Evolutionary conservation across 2,329 filamentous ascomycete genomes (phyloP).

Genomic region (Pochonia chlamydosporia): DNA sequence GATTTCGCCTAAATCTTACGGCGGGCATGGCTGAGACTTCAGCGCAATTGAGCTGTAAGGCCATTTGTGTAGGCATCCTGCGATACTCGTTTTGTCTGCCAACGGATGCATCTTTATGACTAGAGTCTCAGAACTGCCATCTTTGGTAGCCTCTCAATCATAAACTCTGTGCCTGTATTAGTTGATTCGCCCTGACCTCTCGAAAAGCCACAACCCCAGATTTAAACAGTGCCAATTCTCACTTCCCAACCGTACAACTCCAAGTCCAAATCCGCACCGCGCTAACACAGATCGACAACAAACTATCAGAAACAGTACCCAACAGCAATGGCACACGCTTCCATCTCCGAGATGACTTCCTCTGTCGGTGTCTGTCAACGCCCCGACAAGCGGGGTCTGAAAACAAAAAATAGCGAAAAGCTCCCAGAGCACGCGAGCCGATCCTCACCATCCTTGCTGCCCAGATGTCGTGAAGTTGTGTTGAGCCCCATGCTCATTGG

Average conservation of each 20-base stretch:
- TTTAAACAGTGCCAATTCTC: neutral
- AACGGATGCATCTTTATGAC: too few species aligned
- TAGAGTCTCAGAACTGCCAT: too few species aligned
- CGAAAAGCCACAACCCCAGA: neutral
- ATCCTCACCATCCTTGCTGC: neutral
- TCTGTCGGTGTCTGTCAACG: neutral
- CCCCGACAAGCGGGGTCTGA: neutral
- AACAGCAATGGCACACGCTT: neutral
- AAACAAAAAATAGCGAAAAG: neutral
- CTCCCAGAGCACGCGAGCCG: too few species aligned
- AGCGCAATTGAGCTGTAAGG: too few species aligned
- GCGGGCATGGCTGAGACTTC: too few species aligned
- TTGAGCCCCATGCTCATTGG: too few species aligned
- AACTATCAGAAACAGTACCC: neutral
- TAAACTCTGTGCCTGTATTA: too few species aligned
- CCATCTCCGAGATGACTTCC: neutral
- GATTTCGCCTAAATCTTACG: too few species aligned
- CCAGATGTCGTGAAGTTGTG: too few species aligned
- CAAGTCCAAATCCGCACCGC: neutral
- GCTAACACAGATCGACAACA: neutral
- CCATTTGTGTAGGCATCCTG: too few species aligned
- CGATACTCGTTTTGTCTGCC: too few species aligned
- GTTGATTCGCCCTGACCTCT: neutral
- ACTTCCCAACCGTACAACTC: neutral
- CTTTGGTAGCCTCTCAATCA: too few species aligned